phyloP scores from a whole-genome alignment of 768 basidiomycete species.

The Neoboletus magnificus region DNA sequence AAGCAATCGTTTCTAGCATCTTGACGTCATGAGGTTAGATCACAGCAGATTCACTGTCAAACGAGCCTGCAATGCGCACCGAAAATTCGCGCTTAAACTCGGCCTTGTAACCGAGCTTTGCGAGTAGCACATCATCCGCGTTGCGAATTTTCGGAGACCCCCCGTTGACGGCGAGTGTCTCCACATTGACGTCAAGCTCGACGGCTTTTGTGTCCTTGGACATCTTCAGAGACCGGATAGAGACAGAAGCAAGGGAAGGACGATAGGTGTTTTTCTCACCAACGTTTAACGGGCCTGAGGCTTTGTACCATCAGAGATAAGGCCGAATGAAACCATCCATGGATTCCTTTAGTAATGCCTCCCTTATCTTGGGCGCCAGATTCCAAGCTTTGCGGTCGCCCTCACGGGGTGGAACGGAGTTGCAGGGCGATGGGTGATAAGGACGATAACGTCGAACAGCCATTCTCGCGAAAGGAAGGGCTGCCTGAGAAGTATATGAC shows the following conservation, averaged over 20 bases:
- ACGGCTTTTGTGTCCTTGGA: conserved; percentile 20
- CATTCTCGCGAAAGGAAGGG: neutral
- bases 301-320: conserved; percentile 15
- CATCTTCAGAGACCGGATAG: conserved; percentile 8
- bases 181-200: conserved; percentile 1
- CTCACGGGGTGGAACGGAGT: neutral
- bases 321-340: neutral
- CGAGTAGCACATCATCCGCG: conserved; percentile 57
- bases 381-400: neutral
- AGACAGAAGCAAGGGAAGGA: neutral
- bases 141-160: conserved; percentile 27
- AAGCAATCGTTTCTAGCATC: conserved; percentile 61
- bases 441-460: neutral
- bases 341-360: neutral
- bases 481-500: neutral
- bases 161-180: conserved; percentile 9
- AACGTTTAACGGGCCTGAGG: neutral
- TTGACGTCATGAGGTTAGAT: conserved; percentile 1
- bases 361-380: conserved; percentile 13
- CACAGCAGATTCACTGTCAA: neutral
- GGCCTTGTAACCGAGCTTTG: conserved; percentile 65
- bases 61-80: conserved; percentile 38
- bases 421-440: neutral
- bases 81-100: conserved; percentile 76
- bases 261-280: neutral